phyloP scores from a whole-genome alignment of 805 yeast species.

The Hanseniaspora jakobsenii region DNA sequence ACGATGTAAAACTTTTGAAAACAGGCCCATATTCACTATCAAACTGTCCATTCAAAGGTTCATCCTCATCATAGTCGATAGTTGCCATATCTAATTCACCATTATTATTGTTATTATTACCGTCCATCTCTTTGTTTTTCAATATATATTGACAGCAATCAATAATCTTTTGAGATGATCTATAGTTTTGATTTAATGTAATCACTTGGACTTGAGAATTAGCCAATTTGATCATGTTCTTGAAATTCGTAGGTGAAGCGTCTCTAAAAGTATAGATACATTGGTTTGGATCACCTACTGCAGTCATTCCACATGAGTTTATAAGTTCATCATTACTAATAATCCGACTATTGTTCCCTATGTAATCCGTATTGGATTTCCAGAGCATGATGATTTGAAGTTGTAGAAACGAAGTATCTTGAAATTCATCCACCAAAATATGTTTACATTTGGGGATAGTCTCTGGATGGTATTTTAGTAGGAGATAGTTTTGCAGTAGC shows the following conservation, averaged over 20 bases:
- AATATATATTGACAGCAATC: slow-evolving; percentile 53
- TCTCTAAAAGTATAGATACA: slow-evolving; percentile 81
- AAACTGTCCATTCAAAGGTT: slow-evolving; percentile 36
- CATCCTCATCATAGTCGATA: background rate
- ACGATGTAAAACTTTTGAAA: slow-evolving; percentile 31
- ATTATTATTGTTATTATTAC: slow-evolving; percentile 31
- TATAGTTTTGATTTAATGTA: slow-evolving; percentile 55
- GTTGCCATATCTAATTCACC: slow-evolving; percentile 22
- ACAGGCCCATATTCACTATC: slow-evolving; percentile 36
- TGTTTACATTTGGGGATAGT: slow-evolving; percentile 45
- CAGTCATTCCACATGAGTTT: slow-evolving; percentile 62
- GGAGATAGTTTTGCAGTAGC: slow-evolving; percentile 40
- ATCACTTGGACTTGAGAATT: slow-evolving; percentile 30
- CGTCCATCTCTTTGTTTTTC: slow-evolving; percentile 38
- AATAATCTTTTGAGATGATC: slow-evolving; percentile 63
- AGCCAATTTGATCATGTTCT: slow-evolving; percentile 36
- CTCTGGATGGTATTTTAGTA: slow-evolving; percentile 33
- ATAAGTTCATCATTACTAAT: too few relatives aligned
- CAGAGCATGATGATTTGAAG: slow-evolving; percentile 47
- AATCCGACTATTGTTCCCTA: too few relatives aligned
- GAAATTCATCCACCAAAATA: slow-evolving; percentile 86
- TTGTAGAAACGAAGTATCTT: slow-evolving; percentile 77
- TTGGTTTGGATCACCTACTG: slow-evolving; percentile 96
- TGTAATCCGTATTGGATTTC: slow-evolving; percentile 29
- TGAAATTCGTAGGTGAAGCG: slow-evolving; percentile 61